These are phyloP conservation scores for Ophiocordyceps camponoti-saundersi DNA, from an alignment of 2,329 filamentous ascomycete genomes.

Conservation along the genomic window DNA sequence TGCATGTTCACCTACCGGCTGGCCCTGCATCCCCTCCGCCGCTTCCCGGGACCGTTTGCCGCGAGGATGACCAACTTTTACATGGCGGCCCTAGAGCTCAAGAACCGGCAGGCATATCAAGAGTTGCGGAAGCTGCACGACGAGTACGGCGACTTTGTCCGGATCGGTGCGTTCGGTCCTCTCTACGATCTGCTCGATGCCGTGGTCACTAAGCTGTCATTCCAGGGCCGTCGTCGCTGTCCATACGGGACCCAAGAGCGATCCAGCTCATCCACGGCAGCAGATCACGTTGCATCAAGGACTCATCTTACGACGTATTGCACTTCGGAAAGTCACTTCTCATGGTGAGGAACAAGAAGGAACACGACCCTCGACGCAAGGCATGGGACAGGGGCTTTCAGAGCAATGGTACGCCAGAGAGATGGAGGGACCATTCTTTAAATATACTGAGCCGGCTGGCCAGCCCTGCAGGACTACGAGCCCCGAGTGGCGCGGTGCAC, in stretches of 20 bases:
- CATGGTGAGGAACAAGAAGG: slow-evolving; percentile 12
- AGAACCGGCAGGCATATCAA: slow-evolving; percentile 7
- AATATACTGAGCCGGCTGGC: background rate
- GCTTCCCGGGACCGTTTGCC: slow-evolving; percentile 11
- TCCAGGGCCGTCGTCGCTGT: background rate
- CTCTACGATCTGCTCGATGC: background rate
- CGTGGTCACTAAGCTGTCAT: background rate
- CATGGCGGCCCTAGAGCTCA: slow-evolving; percentile 6
- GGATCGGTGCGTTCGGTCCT: slow-evolving; percentile 11
- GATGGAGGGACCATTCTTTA: too few species aligned
- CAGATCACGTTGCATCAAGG: background rate
- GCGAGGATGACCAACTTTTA: slow-evolving; percentile 10
- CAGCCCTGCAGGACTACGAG: background rate
- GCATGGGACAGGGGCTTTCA: slow-evolving; percentile 16
- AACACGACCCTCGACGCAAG: slow-evolving; percentile 14
- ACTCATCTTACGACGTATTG: background rate
- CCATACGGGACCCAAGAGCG: background rate
- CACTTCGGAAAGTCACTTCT: slow-evolving; percentile 14
- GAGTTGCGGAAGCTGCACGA: slow-evolving; percentile 11
- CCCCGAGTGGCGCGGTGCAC: background rate
- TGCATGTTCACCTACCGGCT: slow-evolving; percentile 5
- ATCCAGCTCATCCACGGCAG: background rate
- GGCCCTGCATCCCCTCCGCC: slow-evolving; percentile 10
- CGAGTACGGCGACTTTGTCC: slow-evolving; percentile 13
- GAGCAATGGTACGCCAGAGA: slow-evolving; percentile 7